Evolutionary conservation across 1,139 yeast genomes (phyloP), one percentile per base, ranked within the genome.

Genomic region (Debaryomyces subglobosus): DNA sequence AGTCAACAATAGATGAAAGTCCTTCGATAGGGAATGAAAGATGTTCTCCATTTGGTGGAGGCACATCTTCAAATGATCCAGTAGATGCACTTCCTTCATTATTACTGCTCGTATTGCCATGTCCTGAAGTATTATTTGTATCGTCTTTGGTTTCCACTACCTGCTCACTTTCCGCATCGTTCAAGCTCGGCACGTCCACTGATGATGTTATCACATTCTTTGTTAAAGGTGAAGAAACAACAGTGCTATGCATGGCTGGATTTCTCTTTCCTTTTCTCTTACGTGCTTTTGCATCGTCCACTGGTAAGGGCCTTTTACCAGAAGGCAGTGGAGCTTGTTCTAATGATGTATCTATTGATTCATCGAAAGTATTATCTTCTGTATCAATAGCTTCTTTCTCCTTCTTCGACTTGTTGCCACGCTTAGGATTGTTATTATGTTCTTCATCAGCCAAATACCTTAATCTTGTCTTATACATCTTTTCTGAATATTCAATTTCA

Each of bases 401-500:
- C 39, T 61, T 62, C 48, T 63, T 69, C 5, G 69, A 57, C 49
- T 67, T 69, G 54, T 66, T 69, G 2, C 71, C 72, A 34, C 72
- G 53, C 47, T 69, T 69, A 3, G 72, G 72, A 27, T 66, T 65
- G 50, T 56, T 60, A 49, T 63, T 67, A 54, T 68, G 70, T 47
- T 70, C 76, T 52, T 76, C 80, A 47, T 75, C 82, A 1, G 73
- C 77, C 48, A 86, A 68, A 59, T 84, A 85, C 49, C 72, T 74
- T 47, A 74, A 68, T 49, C 97, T 79, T 45, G 86, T 80, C 39
- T 72, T 71, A 51, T 78, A 79, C 89, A 90, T 89, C 37, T 73
- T 77, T 41, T 79, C 79, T 1, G 96, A 96, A 67, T 84, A 91
- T 45, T 77, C 81, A 33, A 80, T 69, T 63, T 92, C 98, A 46